Evolutionary conservation across 106 monocot species (phyloP), one percentile per base, ranked within the genome.

Genomic region (Gastrodia elata): DNA sequence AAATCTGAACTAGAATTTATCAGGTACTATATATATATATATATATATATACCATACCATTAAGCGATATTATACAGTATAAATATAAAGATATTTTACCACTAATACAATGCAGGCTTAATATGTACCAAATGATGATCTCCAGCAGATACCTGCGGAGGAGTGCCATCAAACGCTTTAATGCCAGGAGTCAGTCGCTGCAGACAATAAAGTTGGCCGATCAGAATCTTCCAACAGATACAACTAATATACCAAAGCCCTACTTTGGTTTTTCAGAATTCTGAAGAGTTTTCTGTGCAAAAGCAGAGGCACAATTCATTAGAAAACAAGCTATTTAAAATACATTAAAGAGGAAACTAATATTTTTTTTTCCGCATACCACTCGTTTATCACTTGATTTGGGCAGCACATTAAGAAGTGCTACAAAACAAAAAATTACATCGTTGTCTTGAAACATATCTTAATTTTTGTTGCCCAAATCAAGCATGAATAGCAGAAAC

Each of bases 61-160:
- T 28, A 25, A 27, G 2, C 25, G 28, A 52, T 59, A n/a, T n/a
- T n/a, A 59, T 59, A 59, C 59, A 59, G 28, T 59, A 59, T 27
- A 59, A 59, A 28, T 59, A 59, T 25, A 59, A 59, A 59, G 28
- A 13, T 30, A 30, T 30, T 28, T 61, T 32, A 33, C 61, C 32
- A 32, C 61, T 13, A 30, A 30, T 52, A 52, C 61, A 30, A 32
- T 14, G 8, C 32, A 61, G 13, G 1, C 3, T 32, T 13, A 30
- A 61, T 61, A 61, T 61, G 11, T 61, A 61, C 61, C 13, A 32
- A 61, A 32, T 61, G 61, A 32, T 61, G 30, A 61, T 61, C 61
- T 32, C 30, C 32, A 61, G 26, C 28, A 30, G 13, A 18, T 44
- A 44, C n/a, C n/a, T 52, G 5, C 52, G 20, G 52, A 8, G 52